Evolutionary conservation across 352 stramenopile genomes (phyloP), one percentile per base, ranked within the genome.

Genomic region (Pilasporangium apinafurcum): DNA sequence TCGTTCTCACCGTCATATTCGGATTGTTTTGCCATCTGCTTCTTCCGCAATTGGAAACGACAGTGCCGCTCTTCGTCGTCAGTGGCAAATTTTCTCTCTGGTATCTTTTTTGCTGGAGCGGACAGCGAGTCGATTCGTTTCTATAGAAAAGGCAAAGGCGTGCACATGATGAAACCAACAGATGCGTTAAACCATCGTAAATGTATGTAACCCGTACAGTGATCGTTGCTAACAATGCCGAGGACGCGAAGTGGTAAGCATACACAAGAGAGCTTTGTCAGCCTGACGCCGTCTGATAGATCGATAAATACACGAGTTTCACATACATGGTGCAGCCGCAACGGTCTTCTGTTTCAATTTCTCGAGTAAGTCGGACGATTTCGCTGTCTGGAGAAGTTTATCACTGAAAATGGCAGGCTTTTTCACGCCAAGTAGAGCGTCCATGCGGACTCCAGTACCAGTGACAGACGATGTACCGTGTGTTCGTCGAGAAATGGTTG

Each of bases 31-130:
- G 18, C 20, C 56, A 48, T 66, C 28, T 54, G 37, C 18, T 29
- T 41, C 30, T 51, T 70, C 22, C 72, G 74, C 2, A 48, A 14
- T 21, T 65, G 63, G 48, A 92, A 90, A 2, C 78, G 73, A 35
- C 78, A 92, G 41, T 92, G 70, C 40, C 67, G 58, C 31, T 80
- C 66, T 26, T 92, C 81, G 24, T 91, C 76, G 26, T 91, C 75
- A 0, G 59, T 71, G 4, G 81, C 76, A 56, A 85, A 91, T 14
- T 74, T 72, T 1, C 75, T 68, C 10, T 17, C 48, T 8, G 56
- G 52, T 7, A 59, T 43, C 17, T 61, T 77, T 27, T 62, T 71
- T 5, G 59, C 57, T 13, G 81, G 78, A 12, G 61, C 62, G 8
- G 81, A 72, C 7, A 92, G 49, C 8, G 38, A 53, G 49, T 88